These are phyloP conservation scores for Yamadazyma mexicana DNA, from an alignment of 1,139 yeast genomes.

Conservation along the genomic window DNA sequence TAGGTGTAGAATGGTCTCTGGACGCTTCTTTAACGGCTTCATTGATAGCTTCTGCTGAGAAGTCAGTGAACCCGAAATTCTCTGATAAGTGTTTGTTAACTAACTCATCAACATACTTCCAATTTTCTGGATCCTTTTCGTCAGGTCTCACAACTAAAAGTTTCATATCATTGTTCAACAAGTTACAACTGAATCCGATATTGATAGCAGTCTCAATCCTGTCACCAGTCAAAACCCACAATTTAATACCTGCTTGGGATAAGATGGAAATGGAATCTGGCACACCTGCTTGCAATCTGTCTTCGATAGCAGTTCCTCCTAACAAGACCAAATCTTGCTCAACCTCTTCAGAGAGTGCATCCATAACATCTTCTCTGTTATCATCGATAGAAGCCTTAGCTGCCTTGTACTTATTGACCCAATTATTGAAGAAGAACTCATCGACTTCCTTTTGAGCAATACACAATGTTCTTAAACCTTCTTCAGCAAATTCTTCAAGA, in stretches of 20 bases:
- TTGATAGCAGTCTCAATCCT: conserved; percentile 97
- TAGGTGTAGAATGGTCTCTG: conserved; percentile 53
- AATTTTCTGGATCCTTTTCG: conserved; percentile 24
- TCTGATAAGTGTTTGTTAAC: conserved; percentile 42
- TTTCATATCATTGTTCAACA: conserved; percentile 85
- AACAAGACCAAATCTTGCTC: conserved; percentile 71
- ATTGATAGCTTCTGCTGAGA: conserved; percentile 23
- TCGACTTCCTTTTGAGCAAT: conserved; percentile 79
- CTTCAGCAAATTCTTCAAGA: conserved; percentile 91
- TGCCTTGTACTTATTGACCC: conserved; percentile 69
- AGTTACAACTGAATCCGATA: conserved; percentile 93
- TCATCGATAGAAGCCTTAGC: conserved; percentile 74
- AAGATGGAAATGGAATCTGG: conserved; percentile 88
- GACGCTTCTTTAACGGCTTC: conserved; percentile 41
- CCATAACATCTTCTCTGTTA: conserved; percentile 77
- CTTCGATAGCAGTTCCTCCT: conserved; percentile 98
- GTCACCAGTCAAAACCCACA: conserved; percentile 98
- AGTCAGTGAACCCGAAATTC: conserved; percentile 34
- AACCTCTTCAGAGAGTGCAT: conserved; percentile 73
- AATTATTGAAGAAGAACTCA: conserved; percentile 57
- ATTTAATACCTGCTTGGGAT: conserved; percentile 87
- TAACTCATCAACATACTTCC: conserved; percentile 31
- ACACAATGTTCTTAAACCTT: conserved; percentile 93
- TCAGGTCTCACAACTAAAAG: conserved; percentile 64
- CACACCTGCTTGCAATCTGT: conserved; percentile 92